Conservation (phyloP, 2,329 filamentous ascomycete genomes). For the Sclerotinia minor region DNA sequence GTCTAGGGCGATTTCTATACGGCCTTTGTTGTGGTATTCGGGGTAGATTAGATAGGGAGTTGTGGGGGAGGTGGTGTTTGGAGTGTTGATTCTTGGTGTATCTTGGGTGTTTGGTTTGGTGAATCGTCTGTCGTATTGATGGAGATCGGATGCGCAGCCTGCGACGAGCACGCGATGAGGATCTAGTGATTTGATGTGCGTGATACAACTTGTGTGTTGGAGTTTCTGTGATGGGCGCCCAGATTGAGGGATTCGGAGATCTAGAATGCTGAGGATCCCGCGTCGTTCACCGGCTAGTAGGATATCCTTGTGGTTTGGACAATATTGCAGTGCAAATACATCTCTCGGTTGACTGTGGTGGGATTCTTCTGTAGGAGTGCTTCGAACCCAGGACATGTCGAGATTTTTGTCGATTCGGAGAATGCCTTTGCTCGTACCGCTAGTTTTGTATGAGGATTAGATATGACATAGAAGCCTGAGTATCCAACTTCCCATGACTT, state of each 20-base stretch:
- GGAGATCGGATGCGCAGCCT: slow-evolving; percentile 52
- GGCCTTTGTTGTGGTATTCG: slow-evolving; percentile 52
- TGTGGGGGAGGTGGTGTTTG: slow-evolving; percentile 25
- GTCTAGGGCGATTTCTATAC: slow-evolving; percentile 54
- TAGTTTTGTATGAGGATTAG: not conserved
- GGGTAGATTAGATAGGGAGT: slow-evolving; percentile 51
- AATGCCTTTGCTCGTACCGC: slow-evolving; percentile 20
- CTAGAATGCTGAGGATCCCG: slow-evolving; percentile 42
- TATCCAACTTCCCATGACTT: not conserved
- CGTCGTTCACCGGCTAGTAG: slow-evolving; percentile 54
- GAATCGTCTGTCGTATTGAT: slow-evolving; percentile 59
- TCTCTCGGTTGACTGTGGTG: slow-evolving; percentile 39
- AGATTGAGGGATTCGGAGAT: slow-evolving; percentile 39
- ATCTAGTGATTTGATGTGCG: slow-evolving; percentile 53
- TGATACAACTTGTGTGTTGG: slow-evolving; percentile 45
- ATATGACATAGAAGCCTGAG: not conserved
- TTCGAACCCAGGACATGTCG: slow-evolving; percentile 10
- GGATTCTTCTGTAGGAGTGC: not conserved
- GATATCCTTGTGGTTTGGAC: slow-evolving; percentile 47
- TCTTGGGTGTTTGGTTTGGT: slow-evolving; percentile 15
- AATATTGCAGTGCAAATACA: slow-evolving; percentile 53
- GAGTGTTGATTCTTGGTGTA: slow-evolving; percentile 17
- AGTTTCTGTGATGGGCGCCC: slow-evolving; percentile 32
- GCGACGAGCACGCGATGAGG: slow-evolving; percentile 54
- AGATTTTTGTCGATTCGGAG: slow-evolving; percentile 18